phyloP scores from a whole-genome alignment of 129 eudicot species.

The Gnaphalium uliginosum region DNA sequence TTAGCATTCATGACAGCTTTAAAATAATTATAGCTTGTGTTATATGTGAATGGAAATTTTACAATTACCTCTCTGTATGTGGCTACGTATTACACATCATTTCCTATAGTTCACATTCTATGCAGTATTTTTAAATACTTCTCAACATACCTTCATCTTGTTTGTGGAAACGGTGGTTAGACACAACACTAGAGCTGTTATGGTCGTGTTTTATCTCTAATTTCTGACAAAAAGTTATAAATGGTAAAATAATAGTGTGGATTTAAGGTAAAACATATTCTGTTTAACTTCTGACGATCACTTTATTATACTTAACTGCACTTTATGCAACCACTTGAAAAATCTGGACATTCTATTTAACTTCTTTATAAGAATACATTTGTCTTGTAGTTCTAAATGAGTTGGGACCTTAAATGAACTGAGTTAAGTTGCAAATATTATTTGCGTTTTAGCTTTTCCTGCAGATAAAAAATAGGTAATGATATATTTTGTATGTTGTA shows the following conservation, averaged over 20 bases:
- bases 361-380: background rate
- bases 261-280: background rate
- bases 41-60: background rate
- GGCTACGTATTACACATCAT: background rate
- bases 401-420: constrained; percentile 11
- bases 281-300: background rate
- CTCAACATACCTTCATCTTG: background rate
- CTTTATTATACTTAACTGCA: background rate
- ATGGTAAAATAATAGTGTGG: background rate
- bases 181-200: background rate
- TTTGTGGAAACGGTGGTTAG: background rate
- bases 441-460: background rate
- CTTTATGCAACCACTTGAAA: background rate
- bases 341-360: background rate
- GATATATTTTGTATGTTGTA: background rate
- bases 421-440: background rate
- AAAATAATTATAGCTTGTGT: background rate
- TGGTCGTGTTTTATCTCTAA: background rate
- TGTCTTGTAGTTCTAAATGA: background rate
- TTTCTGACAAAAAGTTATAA: background rate
- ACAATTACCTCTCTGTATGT: background rate
- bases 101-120: background rate
- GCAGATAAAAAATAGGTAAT: background rate
- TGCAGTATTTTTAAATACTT: background rate
- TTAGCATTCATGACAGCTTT: background rate